phyloP scores from a whole-genome alignment of 306 rosid genomes.

The Lagenaria siceraria region DNA sequence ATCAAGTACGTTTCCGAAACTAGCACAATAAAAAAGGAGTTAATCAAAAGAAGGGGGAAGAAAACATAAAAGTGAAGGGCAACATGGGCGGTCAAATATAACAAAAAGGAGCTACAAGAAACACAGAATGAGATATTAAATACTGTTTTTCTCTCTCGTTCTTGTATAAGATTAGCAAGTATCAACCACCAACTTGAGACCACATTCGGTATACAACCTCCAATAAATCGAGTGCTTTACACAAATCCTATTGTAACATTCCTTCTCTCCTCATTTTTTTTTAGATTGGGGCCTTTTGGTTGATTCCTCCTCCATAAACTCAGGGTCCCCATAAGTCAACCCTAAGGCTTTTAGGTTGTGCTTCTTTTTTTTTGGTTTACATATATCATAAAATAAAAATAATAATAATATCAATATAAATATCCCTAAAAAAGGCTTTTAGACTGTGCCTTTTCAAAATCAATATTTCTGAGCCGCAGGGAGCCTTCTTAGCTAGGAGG shows the following conservation, averaged over 20 bases:
- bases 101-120: neutral
- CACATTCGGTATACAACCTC: neutral
- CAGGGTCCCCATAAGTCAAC: neutral
- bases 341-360: neutral
- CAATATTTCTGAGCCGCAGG: too few relatives aligned
- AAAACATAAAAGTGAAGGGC: neutral
- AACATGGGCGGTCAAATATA: neutral
- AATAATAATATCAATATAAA: neutral
- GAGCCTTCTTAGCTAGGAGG: too few relatives aligned
- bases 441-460: too few relatives aligned
- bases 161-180: neutral
- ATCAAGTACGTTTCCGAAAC: slow-evolving; percentile 3
- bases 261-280: neutral
- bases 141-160: neutral
- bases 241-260: neutral
- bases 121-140: too few relatives aligned
- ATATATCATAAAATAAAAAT: neutral
- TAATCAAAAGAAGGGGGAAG: neutral
- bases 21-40: neutral
- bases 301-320: neutral
- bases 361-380: neutral
- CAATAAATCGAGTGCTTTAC: neutral
- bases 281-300: neutral
- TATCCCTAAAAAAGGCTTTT: too few relatives aligned
- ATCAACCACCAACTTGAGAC: neutral